Evolutionary conservation across 1,284 basidiomycete species (phyloP).

Genomic region (Pascua sp.): DNA sequence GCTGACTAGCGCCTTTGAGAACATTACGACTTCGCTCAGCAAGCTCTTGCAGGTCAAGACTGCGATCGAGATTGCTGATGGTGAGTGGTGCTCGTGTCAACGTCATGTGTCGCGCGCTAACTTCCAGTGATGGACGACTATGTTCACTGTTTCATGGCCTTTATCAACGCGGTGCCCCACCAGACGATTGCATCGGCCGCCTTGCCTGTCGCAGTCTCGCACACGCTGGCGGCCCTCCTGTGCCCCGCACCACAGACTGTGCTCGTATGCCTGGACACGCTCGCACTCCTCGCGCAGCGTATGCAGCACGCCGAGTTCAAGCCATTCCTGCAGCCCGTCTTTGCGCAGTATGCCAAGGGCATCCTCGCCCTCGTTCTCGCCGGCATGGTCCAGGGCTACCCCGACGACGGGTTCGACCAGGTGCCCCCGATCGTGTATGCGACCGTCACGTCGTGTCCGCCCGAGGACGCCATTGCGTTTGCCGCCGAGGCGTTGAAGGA

Average conservation of each 20-base stretch:
- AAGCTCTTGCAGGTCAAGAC: slow-evolving; percentile 63
- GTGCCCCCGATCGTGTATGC: slow-evolving; percentile 75
- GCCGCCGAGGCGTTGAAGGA: slow-evolving; percentile 67
- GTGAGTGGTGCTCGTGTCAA: too few species aligned
- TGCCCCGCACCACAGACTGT: slow-evolving; percentile 76
- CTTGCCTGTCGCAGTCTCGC: slow-evolving; percentile 71
- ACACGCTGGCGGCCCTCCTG: slow-evolving; percentile 69
- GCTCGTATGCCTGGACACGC: slow-evolving; percentile 74
- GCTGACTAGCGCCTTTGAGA: slow-evolving; percentile 67
- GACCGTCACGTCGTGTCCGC: slow-evolving; percentile 62
- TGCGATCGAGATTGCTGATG: slow-evolving; percentile 73
- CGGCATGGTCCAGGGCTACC: slow-evolving; percentile 80
- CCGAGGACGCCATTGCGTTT: slow-evolving; percentile 67
- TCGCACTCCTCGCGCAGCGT: slow-evolving; percentile 71
- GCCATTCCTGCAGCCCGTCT: slow-evolving; percentile 56
- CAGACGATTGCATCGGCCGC: slow-evolving; percentile 71
- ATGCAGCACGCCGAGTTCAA: slow-evolving; percentile 50
- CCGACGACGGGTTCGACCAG: slow-evolving; percentile 72
- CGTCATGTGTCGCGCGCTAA: slow-evolving; percentile 5
- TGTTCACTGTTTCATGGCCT: slow-evolving; percentile 70
- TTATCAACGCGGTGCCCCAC: slow-evolving; percentile 65
- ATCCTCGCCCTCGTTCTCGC: slow-evolving; percentile 68
- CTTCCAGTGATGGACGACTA: slow-evolving; percentile 89
- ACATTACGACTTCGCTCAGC: slow-evolving; percentile 67
- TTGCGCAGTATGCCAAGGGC: slow-evolving; percentile 71